Evolutionary conservation across 2,329 filamentous ascomycete species (phyloP).

Genomic region (Ophiocordyceps australis): DNA sequence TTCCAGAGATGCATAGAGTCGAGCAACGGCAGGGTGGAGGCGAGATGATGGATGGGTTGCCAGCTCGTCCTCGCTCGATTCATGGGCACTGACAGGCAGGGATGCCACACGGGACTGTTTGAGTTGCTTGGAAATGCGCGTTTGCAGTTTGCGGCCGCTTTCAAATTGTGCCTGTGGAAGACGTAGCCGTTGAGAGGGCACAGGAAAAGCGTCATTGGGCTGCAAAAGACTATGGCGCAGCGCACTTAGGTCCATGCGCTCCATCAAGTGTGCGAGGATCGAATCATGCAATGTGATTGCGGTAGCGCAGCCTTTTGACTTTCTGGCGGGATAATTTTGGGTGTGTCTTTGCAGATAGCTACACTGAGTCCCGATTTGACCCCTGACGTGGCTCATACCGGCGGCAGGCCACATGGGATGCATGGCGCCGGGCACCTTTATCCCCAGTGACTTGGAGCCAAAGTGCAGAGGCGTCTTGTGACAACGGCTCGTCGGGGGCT

Average conservation of each 20-base stretch:
- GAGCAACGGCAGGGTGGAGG: slow-evolving; percentile 38
- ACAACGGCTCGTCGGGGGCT: slow-evolving; percentile 10
- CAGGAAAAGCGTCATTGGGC: slow-evolving; percentile 19
- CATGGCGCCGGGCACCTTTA: slow-evolving; percentile 47
- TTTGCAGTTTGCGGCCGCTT: slow-evolving; percentile 34
- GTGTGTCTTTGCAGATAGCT: no score
- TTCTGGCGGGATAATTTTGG: no score
- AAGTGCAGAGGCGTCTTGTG: slow-evolving; percentile 18
- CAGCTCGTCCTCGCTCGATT: slow-evolving; percentile 17
- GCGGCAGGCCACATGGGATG: slow-evolving; percentile 56
- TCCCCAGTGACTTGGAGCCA: slow-evolving; percentile 21
- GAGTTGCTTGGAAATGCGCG: slow-evolving; percentile 26
- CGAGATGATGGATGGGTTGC: slow-evolving; percentile 5
- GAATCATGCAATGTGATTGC: slow-evolving; percentile 22
- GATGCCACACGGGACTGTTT: slow-evolving; percentile 8
- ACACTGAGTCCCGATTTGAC: no score
- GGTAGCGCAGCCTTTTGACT: slow-evolving; percentile 30
- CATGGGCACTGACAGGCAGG: slow-evolving; percentile 3
- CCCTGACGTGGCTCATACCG: slow-evolving; percentile 46
- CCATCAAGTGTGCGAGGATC: slow-evolving; percentile 15
- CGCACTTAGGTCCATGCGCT: slow-evolving; percentile 8
- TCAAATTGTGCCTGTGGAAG: slow-evolving; percentile 38
- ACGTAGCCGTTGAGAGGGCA: slow-evolving; percentile 29
- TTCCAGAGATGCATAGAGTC: slow-evolving; percentile 41
- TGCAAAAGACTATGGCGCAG: slow-evolving; percentile 11